A percentile compares a stretch with the other conserved stretches of the same genome.
Evolutionary conservation across 352 stramenopile species (phyloP).

Genomic region (Phytophthora chlamydospora): DNA sequence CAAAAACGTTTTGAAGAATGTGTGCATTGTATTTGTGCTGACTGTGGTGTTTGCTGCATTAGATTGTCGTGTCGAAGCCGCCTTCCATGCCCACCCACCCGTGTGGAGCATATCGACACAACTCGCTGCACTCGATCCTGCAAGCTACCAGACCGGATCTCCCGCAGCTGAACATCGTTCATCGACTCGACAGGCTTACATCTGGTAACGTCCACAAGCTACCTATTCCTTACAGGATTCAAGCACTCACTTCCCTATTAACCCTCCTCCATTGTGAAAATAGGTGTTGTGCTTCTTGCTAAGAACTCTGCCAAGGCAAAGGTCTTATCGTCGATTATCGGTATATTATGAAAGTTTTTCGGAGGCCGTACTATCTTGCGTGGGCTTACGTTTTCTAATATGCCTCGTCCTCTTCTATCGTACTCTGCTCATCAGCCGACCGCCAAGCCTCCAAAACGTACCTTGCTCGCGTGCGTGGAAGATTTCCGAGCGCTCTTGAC

Average conservation of each 20-base stretch:
- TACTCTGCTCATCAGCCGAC: slow-evolving; percentile 48
- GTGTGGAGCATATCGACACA: slow-evolving; percentile 95
- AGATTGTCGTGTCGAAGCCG: slow-evolving; percentile 91
- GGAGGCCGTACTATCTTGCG: not conserved
- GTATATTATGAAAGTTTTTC: slow-evolving; percentile 37
- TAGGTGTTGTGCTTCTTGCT: slow-evolving; percentile 84
- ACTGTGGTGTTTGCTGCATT: not conserved
- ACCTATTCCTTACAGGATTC: not conserved
- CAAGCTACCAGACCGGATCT: slow-evolving; percentile 75
- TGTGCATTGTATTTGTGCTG: slow-evolving; percentile 3
- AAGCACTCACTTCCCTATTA: slow-evolving; percentile 3
- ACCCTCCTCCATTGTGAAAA: not conserved
- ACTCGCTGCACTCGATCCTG: slow-evolving; percentile 91
- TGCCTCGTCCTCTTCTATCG: not conserved
- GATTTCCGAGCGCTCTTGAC: slow-evolving; percentile 76
- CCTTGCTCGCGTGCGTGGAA: slow-evolving; percentile 91
- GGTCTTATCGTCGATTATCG: slow-evolving; percentile 70
- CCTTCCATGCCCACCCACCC: slow-evolving; percentile 95
- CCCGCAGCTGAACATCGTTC: slow-evolving; percentile 87
- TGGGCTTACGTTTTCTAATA: slow-evolving; percentile 4
- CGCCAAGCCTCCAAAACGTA: slow-evolving; percentile 94
- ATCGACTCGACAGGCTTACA: slow-evolving; percentile 97
- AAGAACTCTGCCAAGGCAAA: slow-evolving; percentile 81
- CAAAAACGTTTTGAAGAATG: too few species aligned
- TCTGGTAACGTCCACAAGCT: slow-evolving; percentile 61